A percentile compares a stretch with the other conserved stretches of the same genome.
phyloP scores from a whole-genome alignment of 116 monocot genomes.

The Papilionanthe hybrid region DNA sequence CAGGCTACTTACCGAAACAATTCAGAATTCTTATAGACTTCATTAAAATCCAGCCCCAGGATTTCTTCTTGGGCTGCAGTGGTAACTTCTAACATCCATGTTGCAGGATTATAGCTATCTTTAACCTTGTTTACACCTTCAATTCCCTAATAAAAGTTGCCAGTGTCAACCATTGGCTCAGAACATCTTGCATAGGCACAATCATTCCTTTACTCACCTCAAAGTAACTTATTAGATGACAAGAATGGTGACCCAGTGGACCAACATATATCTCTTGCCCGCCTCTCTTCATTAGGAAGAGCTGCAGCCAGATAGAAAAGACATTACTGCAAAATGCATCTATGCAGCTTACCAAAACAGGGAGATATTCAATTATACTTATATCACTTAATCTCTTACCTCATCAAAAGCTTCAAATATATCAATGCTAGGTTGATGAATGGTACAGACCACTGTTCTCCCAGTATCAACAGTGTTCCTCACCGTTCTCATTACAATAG shows the following conservation, averaged over 20 bases:
- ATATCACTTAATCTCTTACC: conserved; percentile 16
- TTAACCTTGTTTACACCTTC: conserved; percentile 38
- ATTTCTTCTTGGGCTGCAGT: conserved; percentile 29
- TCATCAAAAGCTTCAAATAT: conserved; percentile 62
- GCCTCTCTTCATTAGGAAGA: conserved; percentile 17
- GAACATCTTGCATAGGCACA: background rate
- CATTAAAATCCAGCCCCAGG: conserved; percentile 26
- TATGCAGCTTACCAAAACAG: background rate
- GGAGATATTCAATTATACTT: background rate
- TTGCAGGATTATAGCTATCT: conserved; percentile 51
- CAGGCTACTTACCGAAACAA: conserved; percentile 16
- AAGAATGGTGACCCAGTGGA: conserved; percentile 58
- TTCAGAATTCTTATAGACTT: conserved; percentile 38
- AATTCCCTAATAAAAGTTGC: conserved; percentile 23
- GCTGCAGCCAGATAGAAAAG: background rate
- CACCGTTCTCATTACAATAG: conserved; percentile 54
- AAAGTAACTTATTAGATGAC: conserved; percentile 60
- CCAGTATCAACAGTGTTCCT: conserved; percentile 57
- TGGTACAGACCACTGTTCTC: conserved; percentile 47
- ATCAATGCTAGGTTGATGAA: conserved; percentile 58
- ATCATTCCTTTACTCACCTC: conserved; percentile 25
- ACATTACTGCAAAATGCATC: background rate
- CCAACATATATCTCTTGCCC: conserved; percentile 33
- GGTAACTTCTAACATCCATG: conserved; percentile 54
- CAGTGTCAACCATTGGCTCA: background rate